Evolutionary conservation across 768 basidiomycete species (phyloP), one percentile per base, ranked within the genome.

Genomic region (Tulasnella sp.): DNA sequence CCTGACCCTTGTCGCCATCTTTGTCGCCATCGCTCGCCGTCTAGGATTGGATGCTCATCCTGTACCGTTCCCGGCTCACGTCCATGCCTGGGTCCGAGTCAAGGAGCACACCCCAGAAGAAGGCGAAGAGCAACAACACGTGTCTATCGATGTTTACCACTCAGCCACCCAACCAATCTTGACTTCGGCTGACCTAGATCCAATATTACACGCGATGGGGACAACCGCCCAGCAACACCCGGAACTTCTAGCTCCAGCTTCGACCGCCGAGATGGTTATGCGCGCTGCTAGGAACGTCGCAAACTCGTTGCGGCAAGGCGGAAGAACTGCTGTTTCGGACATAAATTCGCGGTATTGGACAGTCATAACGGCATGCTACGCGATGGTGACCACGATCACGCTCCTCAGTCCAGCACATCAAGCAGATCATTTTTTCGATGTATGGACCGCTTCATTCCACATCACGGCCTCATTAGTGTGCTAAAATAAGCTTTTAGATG

Each of bases 1-100:
- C 0, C 87, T 92, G 71, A 89, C 89, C 15, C 84, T 91, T 61
- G 87, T 88, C 51, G 89, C 88, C 82, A 81, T 90, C 32, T 92
- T 90, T 79, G 86, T 88, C 16, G 86, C 87, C 23, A 83, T 92
- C 67, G 86, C 87, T 23, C 85, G 86, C 20, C 86, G 88, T 44
- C 82, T 91, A 0, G 88, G 87, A 35, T 84, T 91, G 23, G 79
- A 82, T 10, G 89, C 89, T 0, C 85, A 85, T 5, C 90, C 91
- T 0, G 82, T 90, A 23, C 86, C 89, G 80, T 90, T 90, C 77
- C 91, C 91, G 6, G 83, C 83, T 11, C 86, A 85, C 73, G 90
- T 92, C 18, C 81, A 91, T 44, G 89, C 86, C 16, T 85, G 89
- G 75, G 86, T 92, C 67, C 61, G 61, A 13, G 71, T 72, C 39